These are phyloP conservation scores for Ceriops tagal DNA, from an alignment of 345 rosid species.

Conservation along the genomic window DNA sequence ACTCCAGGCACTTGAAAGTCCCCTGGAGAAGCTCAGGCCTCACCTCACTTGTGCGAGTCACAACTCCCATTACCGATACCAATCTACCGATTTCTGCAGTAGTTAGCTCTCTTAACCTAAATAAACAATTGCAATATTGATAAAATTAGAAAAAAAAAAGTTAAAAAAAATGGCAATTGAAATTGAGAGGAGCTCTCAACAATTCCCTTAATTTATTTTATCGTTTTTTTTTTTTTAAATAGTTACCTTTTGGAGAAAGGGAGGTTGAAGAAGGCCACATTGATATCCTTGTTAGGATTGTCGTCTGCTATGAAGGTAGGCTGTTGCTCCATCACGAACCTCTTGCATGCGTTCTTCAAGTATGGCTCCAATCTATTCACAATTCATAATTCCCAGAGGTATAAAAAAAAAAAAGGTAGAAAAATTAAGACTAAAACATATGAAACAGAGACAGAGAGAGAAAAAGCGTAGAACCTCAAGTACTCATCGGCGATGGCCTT, in stretches of 20 bases:
- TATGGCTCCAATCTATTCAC: constrained; percentile 60
- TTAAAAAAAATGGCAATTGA: no score
- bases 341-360: constrained; percentile 85
- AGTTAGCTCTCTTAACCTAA: constrained; percentile 71
- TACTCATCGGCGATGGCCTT: constrained; percentile 79
- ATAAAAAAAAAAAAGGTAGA: not conserved
- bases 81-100: constrained; percentile 85
- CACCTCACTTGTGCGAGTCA: constrained; percentile 94
- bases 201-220: no score
- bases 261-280: constrained; percentile 77
- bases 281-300: constrained; percentile 77
- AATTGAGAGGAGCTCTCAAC: no score
- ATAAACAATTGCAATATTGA: not conserved
- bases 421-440: not conserved
- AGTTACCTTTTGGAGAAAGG: constrained; percentile 74
- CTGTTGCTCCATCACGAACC: constrained; percentile 74
- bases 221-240: not conserved
- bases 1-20: constrained; percentile 82
- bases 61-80: constrained; percentile 86
- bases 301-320: constrained; percentile 71
- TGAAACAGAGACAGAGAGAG: not conserved
- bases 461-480: constrained; percentile 44
- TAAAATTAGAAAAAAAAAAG: no score
- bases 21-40: constrained; percentile 95
- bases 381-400: not conserved